Evolutionary conservation across 768 basidiomycete species (phyloP).

Genomic region (Mycena galopus): DNA sequence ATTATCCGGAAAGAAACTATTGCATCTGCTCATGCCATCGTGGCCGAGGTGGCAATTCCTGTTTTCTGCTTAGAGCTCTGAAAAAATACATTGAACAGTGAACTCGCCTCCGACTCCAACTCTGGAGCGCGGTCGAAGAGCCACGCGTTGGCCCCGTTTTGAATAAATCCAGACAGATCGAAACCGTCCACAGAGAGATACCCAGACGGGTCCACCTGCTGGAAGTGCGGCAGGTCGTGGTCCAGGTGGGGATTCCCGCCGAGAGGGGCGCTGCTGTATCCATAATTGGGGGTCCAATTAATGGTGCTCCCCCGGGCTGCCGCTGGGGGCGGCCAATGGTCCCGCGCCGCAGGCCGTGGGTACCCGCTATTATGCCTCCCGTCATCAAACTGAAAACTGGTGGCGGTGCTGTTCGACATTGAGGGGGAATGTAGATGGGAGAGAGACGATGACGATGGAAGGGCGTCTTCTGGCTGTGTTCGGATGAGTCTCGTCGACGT

Average conservation of each 20-base stretch:
- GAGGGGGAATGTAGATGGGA: neutral
- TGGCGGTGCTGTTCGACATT: neutral
- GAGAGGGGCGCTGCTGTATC: neutral
- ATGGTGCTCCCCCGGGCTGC: conserved; percentile 3
- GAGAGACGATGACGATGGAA: conserved; percentile 6
- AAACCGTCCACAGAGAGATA: conserved; percentile 32
- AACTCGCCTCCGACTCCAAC: conserved; percentile 12
- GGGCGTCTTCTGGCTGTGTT: conserved; percentile 16
- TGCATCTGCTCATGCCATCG: conserved; percentile 21
- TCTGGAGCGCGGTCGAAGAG: conserved; percentile 30
- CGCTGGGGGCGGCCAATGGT: neutral
- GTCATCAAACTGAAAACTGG: neutral
- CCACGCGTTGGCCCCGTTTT: conserved; percentile 38
- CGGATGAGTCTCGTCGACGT: conserved; percentile 40
- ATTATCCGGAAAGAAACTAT: neutral
- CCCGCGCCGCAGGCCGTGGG: neutral
- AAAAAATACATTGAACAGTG: neutral
- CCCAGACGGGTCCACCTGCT: conserved; percentile 17
- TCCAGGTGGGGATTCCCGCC: neutral
- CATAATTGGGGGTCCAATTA: neutral
- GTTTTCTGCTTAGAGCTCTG: neutral
- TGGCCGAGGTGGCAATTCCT: conserved; percentile 11
- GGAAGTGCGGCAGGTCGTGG: neutral
- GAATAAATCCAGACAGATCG: conserved; percentile 36
- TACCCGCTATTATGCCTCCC: neutral